Base-by-base conservation (phyloP, 805 yeast genomes). In the Hermanozyma aechmeae region DNA sequence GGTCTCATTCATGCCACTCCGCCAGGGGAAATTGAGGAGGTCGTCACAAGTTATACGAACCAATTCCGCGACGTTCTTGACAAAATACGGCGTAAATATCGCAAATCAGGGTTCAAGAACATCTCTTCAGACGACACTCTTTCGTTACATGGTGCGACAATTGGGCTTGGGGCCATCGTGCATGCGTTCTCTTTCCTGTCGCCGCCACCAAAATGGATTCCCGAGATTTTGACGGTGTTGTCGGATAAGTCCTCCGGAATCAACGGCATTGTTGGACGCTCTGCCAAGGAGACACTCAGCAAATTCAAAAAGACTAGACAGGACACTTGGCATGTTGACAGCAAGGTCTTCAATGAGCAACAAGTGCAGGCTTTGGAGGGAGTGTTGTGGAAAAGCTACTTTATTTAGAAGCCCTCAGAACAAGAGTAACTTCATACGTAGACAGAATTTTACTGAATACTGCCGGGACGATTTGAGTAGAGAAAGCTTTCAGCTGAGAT, bases 301-400 rank as follows among this genome's bases (percentile, higher is more conserved):
- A 78, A 75, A 38, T 92, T 92, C 59, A 89, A 87, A 51, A 86
- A 86, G 59, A 75, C 84, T 5, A 71, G 97, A 40, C 93, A 87
- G 34, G 98, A 89, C 45, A 85, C 96, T 0, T 89, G 98, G 98
- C 94, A 83, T 45, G 72, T 85, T 34, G 98, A 89, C 50, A 70
- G 80, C 35, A 65, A 65, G 40, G 73, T 70, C 10, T 92, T 89
- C 51, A 73, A 76, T 6, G 73, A 68, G 27, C 83, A 79, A 4
- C 93, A 89, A 53, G 61, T 86, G 28, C 92, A 85, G 47, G 95
- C 85, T 49, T 58, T 89, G 25, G 98, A 89, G 51, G 98, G 98
- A 24, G 96, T 89, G 4, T 56, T 87, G 16, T 80, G 95, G 82
- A 80, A 82, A 51, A 83, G 94, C 49, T 89, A 92, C 49, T 87